Base-by-base conservation (phyloP, 148 eudicot genomes). In the Oxyria digyna region DNA sequence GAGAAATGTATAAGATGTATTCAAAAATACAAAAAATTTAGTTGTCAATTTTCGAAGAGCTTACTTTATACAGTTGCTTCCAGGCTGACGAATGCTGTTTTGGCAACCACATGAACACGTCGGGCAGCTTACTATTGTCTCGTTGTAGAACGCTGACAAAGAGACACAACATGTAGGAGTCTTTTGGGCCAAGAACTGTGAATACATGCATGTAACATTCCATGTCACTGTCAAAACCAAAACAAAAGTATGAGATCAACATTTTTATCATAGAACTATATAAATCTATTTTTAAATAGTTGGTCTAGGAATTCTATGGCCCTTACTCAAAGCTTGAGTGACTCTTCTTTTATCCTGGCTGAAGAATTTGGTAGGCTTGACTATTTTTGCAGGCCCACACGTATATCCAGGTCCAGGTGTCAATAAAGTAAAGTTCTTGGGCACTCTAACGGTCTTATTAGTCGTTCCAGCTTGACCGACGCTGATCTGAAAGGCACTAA, bases 131-230 rank as follows among this genome's bases (percentile, higher is more conserved):
- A 85, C 85, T 68, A 92, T 83, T 8, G 98, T 87, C 2, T 89
- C 88, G 27, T 92, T 92, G 85, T 89, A 92, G 80, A 92, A 92
- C 21, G 91, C 81, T 21, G 98, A 89, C 73, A 89, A 73, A 18
- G 98, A 92, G 59, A 93, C 95, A 2, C 96, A 93, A 31, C 98
- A 93, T 20, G 80, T 75, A 0, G 98, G 95, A 64, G 87, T 82
- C 73, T 89, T 93, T 74, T 79, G 71, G 20, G 98, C 96, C 10
- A 93, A 76, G 68, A 93, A 87, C 78, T 89, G 91, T 1, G 96
- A 93, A 72, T 87, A 93, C 18, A 94, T 93, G 83, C 98, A 93
- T 3, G 96, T 93, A 63, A 87, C 87, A 64, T 89, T 93, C 98
- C 98, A 93, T 68, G 98, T 89, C 98, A 93, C 96, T 93, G 85